Evolutionary conservation across 257 asterid genomes (phyloP), one percentile per base, ranked within the genome.

Genomic region (Solanum paucissectum): DNA sequence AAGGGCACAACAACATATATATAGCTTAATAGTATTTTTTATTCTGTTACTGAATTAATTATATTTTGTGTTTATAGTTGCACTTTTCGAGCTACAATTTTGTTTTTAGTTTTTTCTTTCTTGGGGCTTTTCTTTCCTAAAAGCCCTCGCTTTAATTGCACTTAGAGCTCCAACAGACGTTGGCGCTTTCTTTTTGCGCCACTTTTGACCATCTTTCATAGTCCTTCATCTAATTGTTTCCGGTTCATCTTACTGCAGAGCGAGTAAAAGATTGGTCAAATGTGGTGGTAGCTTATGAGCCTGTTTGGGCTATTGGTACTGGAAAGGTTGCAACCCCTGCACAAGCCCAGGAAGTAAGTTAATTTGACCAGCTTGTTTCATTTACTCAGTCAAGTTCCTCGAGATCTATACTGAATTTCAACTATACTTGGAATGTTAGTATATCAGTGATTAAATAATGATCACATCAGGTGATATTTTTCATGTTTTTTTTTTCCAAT

Each of bases 221-320:
- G 23, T 84, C 62, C 37, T 71, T 23, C 60, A 11, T 49, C 87
- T 88, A 82, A 3, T 42, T 49, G 87, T 62, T 71, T 66, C 87
- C 13, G 38, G 32, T 66, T 49, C 64, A 38, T 64, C 74, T 86
- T 52, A 62, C 79, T 91, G 88, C 98, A 97, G 99, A 91, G 1
- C 77, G 85, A 72, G 92, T 97, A 77, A 90, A 95, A 36, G 95
- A 95, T 71, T 97, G 99, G 99, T 82, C 92, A 71, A 95, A 95
- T 29, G 94, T 97, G 84, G 99, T 97, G 86, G 38, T 97, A 90
- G 99, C 99, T 82, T 97, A 97, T 89, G 99, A 97, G 93, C 99
- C 99, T 90, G 99, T 97, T 88, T 97, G 99, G 99, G 99, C 99
- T 89, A 97, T 97, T 92, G 99, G 99, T 88, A 97, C 99, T 68